Evolutionary conservation across 352 stramenopile species (phyloP), one percentile per base, ranked within the genome.

Genomic region (Phytophthora europaea): DNA sequence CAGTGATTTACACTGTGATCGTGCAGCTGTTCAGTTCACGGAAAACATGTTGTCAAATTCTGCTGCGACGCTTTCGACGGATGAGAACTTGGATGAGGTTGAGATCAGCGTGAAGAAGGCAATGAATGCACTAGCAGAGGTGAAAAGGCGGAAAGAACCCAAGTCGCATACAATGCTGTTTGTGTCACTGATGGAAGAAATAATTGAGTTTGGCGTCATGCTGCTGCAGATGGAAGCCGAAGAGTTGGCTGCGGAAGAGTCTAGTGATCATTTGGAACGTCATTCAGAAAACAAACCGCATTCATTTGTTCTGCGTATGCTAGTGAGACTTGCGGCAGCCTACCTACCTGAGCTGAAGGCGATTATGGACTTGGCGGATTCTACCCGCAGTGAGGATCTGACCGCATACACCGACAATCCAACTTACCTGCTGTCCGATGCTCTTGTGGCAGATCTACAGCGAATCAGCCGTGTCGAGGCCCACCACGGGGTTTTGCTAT

Each of bases 401-500:
- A 51, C 52, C 9, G 33, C 53, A 5, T 85, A 82, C 28, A n/a
- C 75, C 5, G 43, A 56, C 7, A 85, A 54, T 23, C n/a, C 68
- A 20, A 64, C 71, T 10, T 88, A 75, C 67, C 45, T 79, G 63
- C 2, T 83, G 53, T 79, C n/a, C 23, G 55, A 83, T 38, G 20
- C 22, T 47, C 34, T 89, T 16, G 43, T 86, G 6, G 34, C n/a
- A 15, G 82, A 89, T 72, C 61, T 94, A 7, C 76, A 82, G 38
- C 80, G 79, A 57, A 56, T 90, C 15, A 60, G 78, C 34, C 80
- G 76, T 31, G 70, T 94, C 52, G 77, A 85, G 28, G 28, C 58
- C 6, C 79, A 91, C n/a, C 88, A 84, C 51, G 71, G 75, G n/a
- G 45, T 89, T 15, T n/a, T 92, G 13, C 71, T 94, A 7, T 93